Percentiles rank a stretch among this genome's conserved stretches.
phyloP scores from a whole-genome alignment of 2,329 filamentous ascomycete species.

The Lithohypha guttulata region DNA sequence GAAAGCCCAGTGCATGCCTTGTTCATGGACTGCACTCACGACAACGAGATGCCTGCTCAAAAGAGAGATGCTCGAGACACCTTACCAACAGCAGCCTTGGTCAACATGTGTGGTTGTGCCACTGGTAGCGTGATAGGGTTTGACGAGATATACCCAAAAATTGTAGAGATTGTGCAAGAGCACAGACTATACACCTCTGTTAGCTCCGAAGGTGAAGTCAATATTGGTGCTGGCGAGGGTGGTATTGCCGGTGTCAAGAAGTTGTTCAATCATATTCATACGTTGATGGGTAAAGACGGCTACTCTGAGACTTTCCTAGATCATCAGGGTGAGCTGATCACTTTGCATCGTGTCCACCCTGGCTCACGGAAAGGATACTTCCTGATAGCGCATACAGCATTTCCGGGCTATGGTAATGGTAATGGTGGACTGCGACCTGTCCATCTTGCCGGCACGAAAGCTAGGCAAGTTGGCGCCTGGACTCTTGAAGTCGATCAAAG shows the following conservation, averaged over 20 bases:
- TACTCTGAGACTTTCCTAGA: slow-evolving; percentile 96
- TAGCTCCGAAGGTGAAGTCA: slow-evolving; percentile 54
- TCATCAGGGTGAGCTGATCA: slow-evolving; percentile 92
- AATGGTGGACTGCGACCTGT: slow-evolving; percentile 73
- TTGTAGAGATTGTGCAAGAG: slow-evolving; percentile 89
- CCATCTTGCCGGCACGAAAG: slow-evolving; percentile 71
- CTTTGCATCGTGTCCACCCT: slow-evolving; percentile 88
- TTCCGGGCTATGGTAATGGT: slow-evolving; percentile 76
- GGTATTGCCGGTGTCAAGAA: slow-evolving; percentile 89
- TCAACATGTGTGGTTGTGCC: slow-evolving; percentile 90
- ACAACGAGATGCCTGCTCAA: slow-evolving; percentile 92
- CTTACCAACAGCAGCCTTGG: slow-evolving; percentile 82
- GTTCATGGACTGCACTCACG: slow-evolving; percentile 99
- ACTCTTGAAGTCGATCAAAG: slow-evolving; percentile 77
- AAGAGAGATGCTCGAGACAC: slow-evolving; percentile 92
- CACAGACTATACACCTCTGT: slow-evolving; percentile 70
- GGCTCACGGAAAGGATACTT: slow-evolving; percentile 89
- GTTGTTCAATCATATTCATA: slow-evolving; percentile 87
- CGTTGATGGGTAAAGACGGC: slow-evolving; percentile 85
- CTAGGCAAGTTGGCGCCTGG: slow-evolving; percentile 81
- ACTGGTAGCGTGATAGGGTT: slow-evolving; percentile 97
- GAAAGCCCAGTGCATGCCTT: slow-evolving; percentile 83
- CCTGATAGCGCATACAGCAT: slow-evolving; percentile 90
- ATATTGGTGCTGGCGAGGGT: slow-evolving; percentile 58
- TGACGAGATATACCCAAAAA: slow-evolving; percentile 86